Evolutionary conservation across 2,329 filamentous ascomycete genomes (phyloP), one percentile per base, ranked within the genome.

Genomic region (Akanthomyces dipterigenus): DNA sequence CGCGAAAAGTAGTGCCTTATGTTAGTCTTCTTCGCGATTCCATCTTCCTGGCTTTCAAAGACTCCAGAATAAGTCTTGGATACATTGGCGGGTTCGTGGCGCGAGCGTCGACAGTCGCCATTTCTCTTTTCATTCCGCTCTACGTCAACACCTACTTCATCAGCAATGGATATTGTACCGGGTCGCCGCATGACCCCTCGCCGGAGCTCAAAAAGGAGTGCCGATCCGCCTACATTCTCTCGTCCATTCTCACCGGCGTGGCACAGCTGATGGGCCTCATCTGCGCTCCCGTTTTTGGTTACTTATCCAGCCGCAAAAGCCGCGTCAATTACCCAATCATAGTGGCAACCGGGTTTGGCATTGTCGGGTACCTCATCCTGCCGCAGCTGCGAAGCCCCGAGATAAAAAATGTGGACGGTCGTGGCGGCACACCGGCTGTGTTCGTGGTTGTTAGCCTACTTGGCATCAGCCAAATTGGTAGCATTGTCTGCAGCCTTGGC

Each of bases 1-100:
- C 64, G 72, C 75, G 67, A 66, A 71, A 75, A 62, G 73, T 81
- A 31, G 72, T 85, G 0, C 82, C 85, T 0, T 88, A 85, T 68
- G 78, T 80, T 63, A 76, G 82, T 64, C 81, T 89, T 59, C 76
- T 91, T 56, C 76, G 82, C 64, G 78, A 86, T 64, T 82, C 89
- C 40, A 72, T 93, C 67, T 67, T 85, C 7, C 81, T 96, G 12
- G 93, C 89, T 16, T 85, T 91, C 67, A 85, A 79, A 9, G 90
- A 96, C 70, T 81, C 86, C 11, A 84, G 89, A 67, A 96, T 99
- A 64, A 88, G 86, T 20, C 81, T 98, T 0, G 93, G 90, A 31
- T 99, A 98, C 70, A 78, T 98, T 0, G 95, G 93, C 64, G 95
- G 95, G 1, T 97, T 98, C 69, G 93, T 99, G 2, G 93, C 93